These are phyloP conservation scores for Scheffersomyces titani DNA, from an alignment of 1,139 yeast genomes.

Conservation along the genomic window DNA sequence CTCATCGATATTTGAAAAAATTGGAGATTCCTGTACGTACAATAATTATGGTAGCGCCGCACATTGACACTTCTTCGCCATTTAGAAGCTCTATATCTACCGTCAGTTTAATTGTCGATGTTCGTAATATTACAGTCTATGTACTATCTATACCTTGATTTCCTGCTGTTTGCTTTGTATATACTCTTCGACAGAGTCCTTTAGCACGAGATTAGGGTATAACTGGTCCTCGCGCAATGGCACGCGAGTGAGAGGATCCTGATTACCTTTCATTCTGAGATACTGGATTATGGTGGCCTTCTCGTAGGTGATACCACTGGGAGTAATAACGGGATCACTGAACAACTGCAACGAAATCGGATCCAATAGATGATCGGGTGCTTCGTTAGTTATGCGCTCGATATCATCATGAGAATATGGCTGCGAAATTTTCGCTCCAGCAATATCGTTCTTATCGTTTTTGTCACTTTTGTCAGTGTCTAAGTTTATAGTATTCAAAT, in stretches of 20 bases:
- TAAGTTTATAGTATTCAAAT: background rate
- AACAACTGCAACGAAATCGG: constrained; percentile 50
- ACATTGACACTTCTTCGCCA: no score
- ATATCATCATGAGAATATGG: constrained; percentile 2
- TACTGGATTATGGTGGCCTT: constrained; percentile 39
- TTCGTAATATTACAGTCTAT: background rate
- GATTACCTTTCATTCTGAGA: constrained; percentile 30
- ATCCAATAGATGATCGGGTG: constrained; percentile 46
- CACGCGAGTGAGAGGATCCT: constrained; percentile 45
- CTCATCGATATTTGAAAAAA: constrained; percentile 9
- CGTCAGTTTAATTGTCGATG: background rate
- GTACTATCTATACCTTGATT: background rate
- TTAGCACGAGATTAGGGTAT: constrained; percentile 44
- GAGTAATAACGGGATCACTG: constrained; percentile 50
- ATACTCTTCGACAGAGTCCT: constrained; percentile 39
- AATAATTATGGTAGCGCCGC: constrained; percentile 3
- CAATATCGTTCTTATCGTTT: background rate
- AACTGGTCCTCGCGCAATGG: constrained; percentile 38
- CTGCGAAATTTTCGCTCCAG: background rate
- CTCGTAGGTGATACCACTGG: constrained; percentile 52
- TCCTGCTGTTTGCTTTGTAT: constrained; percentile 6
- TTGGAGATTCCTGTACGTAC: constrained; percentile 5
- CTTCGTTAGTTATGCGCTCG: constrained; percentile 22
- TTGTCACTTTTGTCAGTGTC: background rate
- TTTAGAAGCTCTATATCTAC: background rate